These are phyloP conservation scores for Lachnum nothofagi DNA, from an alignment of 2,329 filamentous ascomycete genomes.

Conservation along the genomic window DNA sequence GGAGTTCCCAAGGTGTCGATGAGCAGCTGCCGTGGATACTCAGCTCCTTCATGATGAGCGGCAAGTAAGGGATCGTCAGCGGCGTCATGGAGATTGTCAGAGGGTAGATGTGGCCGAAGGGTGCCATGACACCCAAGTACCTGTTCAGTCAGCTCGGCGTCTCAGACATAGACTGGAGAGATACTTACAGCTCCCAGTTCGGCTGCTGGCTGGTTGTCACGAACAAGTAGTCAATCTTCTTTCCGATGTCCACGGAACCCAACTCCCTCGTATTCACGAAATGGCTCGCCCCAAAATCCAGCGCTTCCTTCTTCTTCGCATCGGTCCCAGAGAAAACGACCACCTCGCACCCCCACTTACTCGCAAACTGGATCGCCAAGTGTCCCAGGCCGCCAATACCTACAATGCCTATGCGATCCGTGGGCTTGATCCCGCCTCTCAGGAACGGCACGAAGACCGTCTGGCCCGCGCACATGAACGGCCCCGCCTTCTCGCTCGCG, in stretches of 20 bases:
- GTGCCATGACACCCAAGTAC: conserved; percentile 19
- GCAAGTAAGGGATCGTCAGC: conserved; percentile 19
- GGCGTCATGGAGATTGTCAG: conserved; percentile 57
- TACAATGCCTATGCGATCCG: conserved; percentile 37
- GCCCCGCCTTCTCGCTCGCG: conserved; percentile 35
- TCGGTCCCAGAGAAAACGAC: conserved; percentile 53
- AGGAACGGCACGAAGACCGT: conserved; percentile 34
- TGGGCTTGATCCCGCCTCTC: conserved; percentile 32
- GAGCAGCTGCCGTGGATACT: conserved; percentile 12
- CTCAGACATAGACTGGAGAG: too few species aligned
- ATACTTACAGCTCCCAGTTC: conserved; percentile 15
- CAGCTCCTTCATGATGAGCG: conserved; percentile 23
- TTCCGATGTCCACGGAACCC: conserved; percentile 33
- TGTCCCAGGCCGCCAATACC: conserved; percentile 58
- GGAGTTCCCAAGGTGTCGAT: conserved; percentile 42
- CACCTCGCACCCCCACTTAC: conserved; percentile 57
- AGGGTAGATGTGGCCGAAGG: conserved; percentile 55
- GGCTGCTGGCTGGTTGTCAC: conserved; percentile 21
- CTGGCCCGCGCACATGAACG: conserved; percentile 43
- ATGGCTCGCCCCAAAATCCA: conserved; percentile 52
- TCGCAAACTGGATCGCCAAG: conserved; percentile 56
- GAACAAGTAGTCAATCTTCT: conserved; percentile 21
- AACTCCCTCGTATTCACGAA: conserved; percentile 50
- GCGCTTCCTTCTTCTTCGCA: conserved; percentile 57
- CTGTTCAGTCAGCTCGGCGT: too few species aligned